phyloP scores from a whole-genome alignment of 2,329 filamentous ascomycete species.

The Penicillium sp. region DNA sequence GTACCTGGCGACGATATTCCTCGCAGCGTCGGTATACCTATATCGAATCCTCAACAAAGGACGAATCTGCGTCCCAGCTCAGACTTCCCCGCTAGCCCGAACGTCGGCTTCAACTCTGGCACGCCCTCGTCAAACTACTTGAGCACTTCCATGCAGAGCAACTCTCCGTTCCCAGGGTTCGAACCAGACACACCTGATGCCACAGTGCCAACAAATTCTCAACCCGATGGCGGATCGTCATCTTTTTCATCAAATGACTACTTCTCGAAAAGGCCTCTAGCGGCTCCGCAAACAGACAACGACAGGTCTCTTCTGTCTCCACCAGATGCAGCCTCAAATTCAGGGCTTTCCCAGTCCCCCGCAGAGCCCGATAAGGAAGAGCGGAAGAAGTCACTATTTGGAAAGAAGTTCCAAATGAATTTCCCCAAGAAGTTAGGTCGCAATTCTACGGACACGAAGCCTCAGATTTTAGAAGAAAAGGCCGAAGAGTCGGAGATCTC shows the following conservation, averaged over 20 bases:
- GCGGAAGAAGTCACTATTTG: constrained; percentile 66
- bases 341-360: constrained; percentile 51
- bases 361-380: constrained; percentile 60
- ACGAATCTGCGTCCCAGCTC: constrained; percentile 62
- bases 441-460: constrained; percentile 66
- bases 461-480: constrained; percentile 72
- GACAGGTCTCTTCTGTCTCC: constrained; percentile 52
- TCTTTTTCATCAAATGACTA: constrained; percentile 67
- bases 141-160: constrained; percentile 32
- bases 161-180: constrained; percentile 27
- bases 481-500: constrained; percentile 53
- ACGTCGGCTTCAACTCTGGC: constrained; percentile 71
- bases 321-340: constrained; percentile 40
- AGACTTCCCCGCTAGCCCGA: constrained; percentile 58
- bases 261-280: constrained; percentile 61
- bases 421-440: constrained; percentile 77
- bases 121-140: constrained; percentile 30
- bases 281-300: constrained; percentile 37
- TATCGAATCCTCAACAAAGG: constrained; percentile 33
- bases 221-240: constrained; percentile 42
- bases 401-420: constrained; percentile 78
- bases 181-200: constrained; percentile 34
- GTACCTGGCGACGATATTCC: constrained; percentile 53
- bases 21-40: constrained; percentile 28
- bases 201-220: constrained; percentile 51